phyloP scores from a whole-genome alignment of 257 asterid species.

The Solanum gracilifrons region DNA sequence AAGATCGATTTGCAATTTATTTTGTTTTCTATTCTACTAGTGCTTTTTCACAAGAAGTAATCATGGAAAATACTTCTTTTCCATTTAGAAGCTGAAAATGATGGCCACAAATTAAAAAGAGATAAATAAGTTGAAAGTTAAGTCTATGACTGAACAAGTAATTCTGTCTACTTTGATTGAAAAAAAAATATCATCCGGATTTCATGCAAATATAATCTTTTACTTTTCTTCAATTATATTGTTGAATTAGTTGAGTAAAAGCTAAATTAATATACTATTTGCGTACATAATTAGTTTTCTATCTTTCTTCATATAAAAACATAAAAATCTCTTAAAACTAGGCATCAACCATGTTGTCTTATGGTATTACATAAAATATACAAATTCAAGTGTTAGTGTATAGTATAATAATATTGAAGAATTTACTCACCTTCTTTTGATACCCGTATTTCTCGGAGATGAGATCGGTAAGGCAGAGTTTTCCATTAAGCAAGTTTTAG shows the following conservation, averaged over 20 bases:
- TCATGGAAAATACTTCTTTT: not conserved
- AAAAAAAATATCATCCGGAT: not conserved
- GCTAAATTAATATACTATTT: not conserved
- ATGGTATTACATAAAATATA: constrained; percentile 13
- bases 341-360: not conserved
- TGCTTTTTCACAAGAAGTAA: not conserved
- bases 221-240: not conserved
- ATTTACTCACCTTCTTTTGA: constrained; percentile 69
- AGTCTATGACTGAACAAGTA: not conserved
- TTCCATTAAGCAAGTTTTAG: constrained; percentile 39
- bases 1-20: not conserved
- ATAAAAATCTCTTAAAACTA: not conserved
- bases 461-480: constrained; percentile 68
- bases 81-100: not conserved
- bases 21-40: not conserved
- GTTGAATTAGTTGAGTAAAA: not conserved
- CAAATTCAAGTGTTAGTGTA: not conserved
- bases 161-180: not conserved
- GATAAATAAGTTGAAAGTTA: not conserved
- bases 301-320: not conserved
- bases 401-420: not conserved
- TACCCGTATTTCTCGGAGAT: constrained; percentile 88
- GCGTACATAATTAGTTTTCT: not conserved
- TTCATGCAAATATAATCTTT: not conserved
- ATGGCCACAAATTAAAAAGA: not conserved